A percentile compares a stretch with the other conserved stretches of the same genome.
Evolutionary conservation across 176 grass and related monocot genomes (phyloP).

Genomic region (Oryza brachyantha): DNA sequence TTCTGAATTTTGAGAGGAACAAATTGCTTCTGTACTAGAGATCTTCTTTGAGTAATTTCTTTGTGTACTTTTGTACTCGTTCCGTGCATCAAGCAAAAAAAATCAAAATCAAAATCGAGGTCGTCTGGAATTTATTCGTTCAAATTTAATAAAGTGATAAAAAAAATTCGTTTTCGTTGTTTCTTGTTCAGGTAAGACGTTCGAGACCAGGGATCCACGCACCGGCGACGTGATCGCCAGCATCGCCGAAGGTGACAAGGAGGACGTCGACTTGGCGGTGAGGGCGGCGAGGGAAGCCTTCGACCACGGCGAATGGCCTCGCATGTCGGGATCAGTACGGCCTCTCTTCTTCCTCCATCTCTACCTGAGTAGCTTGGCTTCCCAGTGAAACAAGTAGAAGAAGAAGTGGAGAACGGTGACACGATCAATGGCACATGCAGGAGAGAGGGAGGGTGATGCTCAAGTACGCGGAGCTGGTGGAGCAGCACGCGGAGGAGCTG

Average conservation of each 20-base stretch:
- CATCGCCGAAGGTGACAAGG: conserved; percentile 61
- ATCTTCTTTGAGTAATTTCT: not conserved
- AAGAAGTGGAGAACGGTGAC: too few species aligned
- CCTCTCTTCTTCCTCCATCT: not conserved
- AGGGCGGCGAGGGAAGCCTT: conserved; percentile 59
- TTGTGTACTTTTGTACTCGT: not conserved
- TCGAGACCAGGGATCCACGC: conserved; percentile 60
- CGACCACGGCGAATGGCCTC: conserved; percentile 73
- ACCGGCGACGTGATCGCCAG: conserved; percentile 57
- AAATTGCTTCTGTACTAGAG: not conserved
- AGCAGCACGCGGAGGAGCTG: conserved; percentile 50
- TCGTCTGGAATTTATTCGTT: not conserved
- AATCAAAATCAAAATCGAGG: not conserved
- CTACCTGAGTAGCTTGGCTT: not conserved
- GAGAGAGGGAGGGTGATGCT: conserved; percentile 53
- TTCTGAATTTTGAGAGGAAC: not conserved
- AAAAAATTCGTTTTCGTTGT: not conserved
- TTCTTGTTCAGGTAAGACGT: conserved; percentile 43
- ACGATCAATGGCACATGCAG: conserved; percentile 8
- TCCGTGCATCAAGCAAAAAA: not conserved
- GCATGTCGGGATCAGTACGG: conserved; percentile 64
- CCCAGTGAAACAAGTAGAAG: too few species aligned
- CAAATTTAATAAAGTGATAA: too few species aligned
- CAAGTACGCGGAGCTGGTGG: conserved; percentile 53
- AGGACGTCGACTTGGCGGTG: conserved; percentile 61